These are phyloP conservation scores for Rhizopogon vinicolor DNA, from an alignment of 768 basidiomycete species.

Conservation along the genomic window DNA sequence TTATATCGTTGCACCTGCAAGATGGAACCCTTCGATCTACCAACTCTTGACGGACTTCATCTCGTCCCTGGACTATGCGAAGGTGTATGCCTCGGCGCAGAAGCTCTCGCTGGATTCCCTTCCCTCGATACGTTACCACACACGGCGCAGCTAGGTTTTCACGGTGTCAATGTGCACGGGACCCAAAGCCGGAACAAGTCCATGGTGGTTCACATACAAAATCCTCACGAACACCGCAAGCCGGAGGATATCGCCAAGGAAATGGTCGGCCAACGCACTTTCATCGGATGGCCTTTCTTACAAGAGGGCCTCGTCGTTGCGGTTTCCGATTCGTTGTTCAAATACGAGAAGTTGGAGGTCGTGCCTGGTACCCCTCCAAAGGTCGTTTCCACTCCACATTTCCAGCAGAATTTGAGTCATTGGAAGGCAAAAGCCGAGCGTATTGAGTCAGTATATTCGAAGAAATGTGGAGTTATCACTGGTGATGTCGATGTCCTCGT, in stretches of 20 bases:
- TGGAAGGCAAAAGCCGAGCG: slow-evolving; percentile 83
- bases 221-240: slow-evolving; percentile 63
- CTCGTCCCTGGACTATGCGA: slow-evolving; percentile 84
- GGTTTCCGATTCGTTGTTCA: slow-evolving; percentile 83
- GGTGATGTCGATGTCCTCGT: slow-evolving; percentile 77
- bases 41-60: slow-evolving; percentile 79
- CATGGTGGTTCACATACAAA: slow-evolving; percentile 84
- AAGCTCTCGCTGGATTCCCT: slow-evolving; percentile 93
- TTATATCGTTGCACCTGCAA: slow-evolving; percentile 74
- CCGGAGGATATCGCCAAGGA: slow-evolving; percentile 68
- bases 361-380: slow-evolving; percentile 45
- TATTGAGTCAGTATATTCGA: slow-evolving; percentile 84
- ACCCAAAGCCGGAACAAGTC: slow-evolving; percentile 89
- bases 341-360: slow-evolving; percentile 69
- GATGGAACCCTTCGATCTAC: slow-evolving; percentile 83
- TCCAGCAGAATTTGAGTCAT: slow-evolving; percentile 55
- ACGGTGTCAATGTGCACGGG: slow-evolving; percentile 92
- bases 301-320: slow-evolving; percentile 87
- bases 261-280: slow-evolving; percentile 74
- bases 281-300: slow-evolving; percentile 91
- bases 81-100: slow-evolving; percentile 80
- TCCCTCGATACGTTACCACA: slow-evolving; percentile 88
- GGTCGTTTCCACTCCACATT: slow-evolving; percentile 71
- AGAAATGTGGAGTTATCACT: slow-evolving; percentile 81
- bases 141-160: slow-evolving; percentile 69